A percentile compares a stretch with the other conserved stretches of the same genome.
Conservation (phyloP, 768 basidiomycete genomes). For the Myochromella boudieri region DNA sequence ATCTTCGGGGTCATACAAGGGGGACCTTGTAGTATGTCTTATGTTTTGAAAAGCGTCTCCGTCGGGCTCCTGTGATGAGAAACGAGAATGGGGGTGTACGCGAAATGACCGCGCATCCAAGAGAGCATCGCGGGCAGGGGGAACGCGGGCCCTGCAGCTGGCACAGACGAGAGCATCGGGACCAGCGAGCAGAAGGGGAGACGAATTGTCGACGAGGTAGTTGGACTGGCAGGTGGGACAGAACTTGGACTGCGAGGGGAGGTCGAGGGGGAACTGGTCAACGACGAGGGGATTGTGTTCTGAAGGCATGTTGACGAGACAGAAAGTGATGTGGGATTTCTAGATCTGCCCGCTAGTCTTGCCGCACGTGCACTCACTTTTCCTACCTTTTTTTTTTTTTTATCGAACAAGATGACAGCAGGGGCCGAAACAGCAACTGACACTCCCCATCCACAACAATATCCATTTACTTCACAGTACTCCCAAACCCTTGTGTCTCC, state of each 20-base stretch:
- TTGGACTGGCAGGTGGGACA: slow-evolving; percentile 45
- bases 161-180: slow-evolving; percentile 43
- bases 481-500: too few relatives aligned
- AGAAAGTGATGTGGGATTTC: slow-evolving; percentile 5
- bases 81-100: slow-evolving; percentile 28
- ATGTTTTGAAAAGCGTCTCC: slow-evolving; percentile 25
- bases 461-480: background rate
- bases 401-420: too few relatives aligned
- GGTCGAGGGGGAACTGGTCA: slow-evolving; percentile 24
- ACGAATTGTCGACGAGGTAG: slow-evolving; percentile 33
- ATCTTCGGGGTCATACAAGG: slow-evolving; percentile 30
- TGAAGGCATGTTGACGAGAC: slow-evolving; percentile 44
- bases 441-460: too few relatives aligned
- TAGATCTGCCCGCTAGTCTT: slow-evolving; percentile 15
- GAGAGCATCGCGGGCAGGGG: slow-evolving; percentile 22
- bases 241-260: slow-evolving; percentile 38
- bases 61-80: slow-evolving; percentile 24
- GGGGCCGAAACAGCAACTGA: too few relatives aligned
- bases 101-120: slow-evolving; percentile 16
- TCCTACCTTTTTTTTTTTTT: background rate
- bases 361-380: slow-evolving; percentile 18
- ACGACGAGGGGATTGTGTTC: slow-evolving; percentile 37
- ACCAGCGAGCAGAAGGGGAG: slow-evolving; percentile 22
- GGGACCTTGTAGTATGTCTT: slow-evolving; percentile 24
- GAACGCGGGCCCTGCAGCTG: slow-evolving; percentile 43